Evolutionary conservation across 306 rosid genomes (phyloP), one percentile per base, ranked within the genome.

Genomic region (Lotus japonicus): DNA sequence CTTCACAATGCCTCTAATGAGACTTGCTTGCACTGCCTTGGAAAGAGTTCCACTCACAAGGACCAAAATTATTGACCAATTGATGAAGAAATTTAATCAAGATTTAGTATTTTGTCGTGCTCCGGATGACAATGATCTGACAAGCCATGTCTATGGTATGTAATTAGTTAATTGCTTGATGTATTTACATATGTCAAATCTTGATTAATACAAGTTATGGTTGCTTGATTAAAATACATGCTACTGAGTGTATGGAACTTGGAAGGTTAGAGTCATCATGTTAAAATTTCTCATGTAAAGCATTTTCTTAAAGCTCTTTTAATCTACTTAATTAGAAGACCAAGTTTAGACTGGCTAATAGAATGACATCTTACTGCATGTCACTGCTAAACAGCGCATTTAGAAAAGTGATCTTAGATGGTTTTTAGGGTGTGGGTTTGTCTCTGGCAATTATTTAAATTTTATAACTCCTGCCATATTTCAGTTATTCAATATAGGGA

Each of bases 1-100:
- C 49, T 94, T 88, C 77, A 85, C 87, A 3, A 94, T 94, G 99
- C 99, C 99, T 79, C 95, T 88, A 1, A 94, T 88, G 97, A 85
- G 76, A 77, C 90, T 90, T 77, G 97, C 99, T 44, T 94, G 97
- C 75, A 90, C 99, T 8, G 96, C 97, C 39, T 51, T 86, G 77
- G 99, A 90, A 82, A 80, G 99, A 84, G 95, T 94, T 73, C 97
- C 99, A 43, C 80, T 90, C 69, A 94, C 95, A 10, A 79, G 95
- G 70, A 70, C 84, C 16, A 90, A 84, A 83, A 70, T 94, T 70
- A 84, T 88, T 61, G 98, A 86, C 62, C 55, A 84, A 65, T 84
- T 94, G 87, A 72, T 88, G 79, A 85, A 45, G 81, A 94, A 85
- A 80, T 90, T 90, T 72, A 79, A 84, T 80, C 90, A 86, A 79